Conservation (phyloP, 2,329 filamentous ascomycete species). For the Claviceps pazoutovae region DNA sequence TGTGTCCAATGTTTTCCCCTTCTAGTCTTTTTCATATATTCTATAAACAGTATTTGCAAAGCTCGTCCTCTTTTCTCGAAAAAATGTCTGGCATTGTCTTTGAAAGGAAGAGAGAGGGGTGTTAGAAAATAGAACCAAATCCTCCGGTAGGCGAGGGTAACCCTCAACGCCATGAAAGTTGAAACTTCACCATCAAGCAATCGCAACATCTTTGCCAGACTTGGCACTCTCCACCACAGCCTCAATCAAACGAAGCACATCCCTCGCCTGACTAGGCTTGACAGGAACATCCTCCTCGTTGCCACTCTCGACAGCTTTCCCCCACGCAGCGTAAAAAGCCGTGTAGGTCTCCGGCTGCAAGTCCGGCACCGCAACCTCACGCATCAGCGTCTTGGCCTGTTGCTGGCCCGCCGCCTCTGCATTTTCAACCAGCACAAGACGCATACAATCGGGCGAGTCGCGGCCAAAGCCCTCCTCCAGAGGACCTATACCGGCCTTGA, state of each 20-base stretch:
- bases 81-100: too few species aligned
- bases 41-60: too few species aligned
- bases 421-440: conserved; percentile 34
- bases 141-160: too few species aligned
- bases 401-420: conserved; percentile 30
- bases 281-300: conserved; percentile 38
- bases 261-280: conserved; percentile 35
- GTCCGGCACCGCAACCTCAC: conserved; percentile 38
- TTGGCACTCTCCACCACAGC: conserved; percentile 35
- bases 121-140: too few species aligned
- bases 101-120: too few species aligned
- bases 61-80: too few species aligned
- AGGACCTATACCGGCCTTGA: conserved; percentile 48
- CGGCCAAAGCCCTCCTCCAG: conserved; percentile 49
- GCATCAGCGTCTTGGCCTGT: conserved; percentile 29
- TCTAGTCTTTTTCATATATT: too few species aligned
- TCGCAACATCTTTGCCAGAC: conserved; percentile 29
- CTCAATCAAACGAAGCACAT: conserved; percentile 40
- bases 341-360: conserved; percentile 53
- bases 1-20: too few species aligned
- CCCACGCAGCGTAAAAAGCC: conserved; percentile 48
- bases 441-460: conserved; percentile 47
- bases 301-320: conserved; percentile 31
- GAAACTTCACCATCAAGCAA: conserved; percentile 9
- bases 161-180: too few species aligned